These are phyloP conservation scores for Auxenochlorella pyrenoidosa DNA, from an alignment of 139 green algal genomes.

Conservation along the genomic window DNA sequence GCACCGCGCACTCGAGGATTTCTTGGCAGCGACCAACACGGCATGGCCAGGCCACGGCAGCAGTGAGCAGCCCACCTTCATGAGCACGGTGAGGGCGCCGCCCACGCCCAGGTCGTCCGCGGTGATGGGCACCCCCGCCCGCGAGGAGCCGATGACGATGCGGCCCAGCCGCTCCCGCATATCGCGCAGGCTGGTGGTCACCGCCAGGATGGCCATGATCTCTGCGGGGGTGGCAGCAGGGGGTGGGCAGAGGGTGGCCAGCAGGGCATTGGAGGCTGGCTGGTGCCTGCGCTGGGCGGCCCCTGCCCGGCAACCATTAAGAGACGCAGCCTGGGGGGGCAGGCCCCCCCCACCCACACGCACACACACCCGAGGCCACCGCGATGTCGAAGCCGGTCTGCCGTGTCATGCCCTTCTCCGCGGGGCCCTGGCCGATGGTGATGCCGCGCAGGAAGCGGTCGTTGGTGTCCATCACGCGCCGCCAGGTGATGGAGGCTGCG, in stretches of 20 bases:
- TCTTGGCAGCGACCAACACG: no score
- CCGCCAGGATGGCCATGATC: conserved; percentile 99
- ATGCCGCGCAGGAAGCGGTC: conserved; percentile 93
- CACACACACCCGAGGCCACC: conserved; percentile 76
- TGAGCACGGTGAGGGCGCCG: conserved; percentile 97
- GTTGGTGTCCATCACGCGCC: conserved; percentile 97
- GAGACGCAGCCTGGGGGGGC: no score
- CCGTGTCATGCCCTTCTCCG: conserved; percentile 64
- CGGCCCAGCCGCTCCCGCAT: conserved; percentile 90
- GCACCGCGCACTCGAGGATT: no score
- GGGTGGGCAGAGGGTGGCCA: not conserved
- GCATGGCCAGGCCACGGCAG: no score
- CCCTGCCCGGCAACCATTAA: no score
- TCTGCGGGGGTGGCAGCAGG: conserved; percentile 45
- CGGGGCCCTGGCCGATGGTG: conserved; percentile 79
- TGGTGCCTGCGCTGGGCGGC: no score
- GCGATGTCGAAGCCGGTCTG: conserved; percentile 96
- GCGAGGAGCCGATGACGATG: conserved; percentile 90
- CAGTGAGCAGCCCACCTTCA: conserved; percentile 88
- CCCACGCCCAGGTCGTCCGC: conserved; percentile 96
- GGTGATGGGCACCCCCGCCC: conserved; percentile 81
- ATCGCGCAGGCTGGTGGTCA: conserved; percentile 87
- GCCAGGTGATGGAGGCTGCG: conserved; percentile 78
- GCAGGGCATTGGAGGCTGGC: no score
- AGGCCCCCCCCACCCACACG: no score